Conservation (phyloP, 768 basidiomycete species). For the Tricholoma saponaceum region DNA sequence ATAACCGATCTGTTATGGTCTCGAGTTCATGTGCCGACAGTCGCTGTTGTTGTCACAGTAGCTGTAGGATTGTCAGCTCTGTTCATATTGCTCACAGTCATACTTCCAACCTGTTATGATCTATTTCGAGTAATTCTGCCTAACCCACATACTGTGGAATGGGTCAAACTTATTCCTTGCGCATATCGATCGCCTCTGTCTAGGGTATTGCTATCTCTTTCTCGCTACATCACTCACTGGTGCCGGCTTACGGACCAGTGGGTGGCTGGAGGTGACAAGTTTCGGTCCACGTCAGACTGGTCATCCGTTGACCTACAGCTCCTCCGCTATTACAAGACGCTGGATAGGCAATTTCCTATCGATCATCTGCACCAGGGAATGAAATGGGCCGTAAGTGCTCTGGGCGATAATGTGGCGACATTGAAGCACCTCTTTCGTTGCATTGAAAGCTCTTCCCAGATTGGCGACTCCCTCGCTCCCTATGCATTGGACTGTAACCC, state of each 20-base stretch:
- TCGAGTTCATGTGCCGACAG: background rate
- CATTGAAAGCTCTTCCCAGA: background rate
- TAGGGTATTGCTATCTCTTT: background rate
- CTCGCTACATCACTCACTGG: background rate
- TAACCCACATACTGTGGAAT: background rate
- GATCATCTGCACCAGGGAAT: background rate
- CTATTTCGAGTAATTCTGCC: background rate
- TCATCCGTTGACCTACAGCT: background rate
- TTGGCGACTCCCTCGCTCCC: background rate
- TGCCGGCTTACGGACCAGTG: background rate
- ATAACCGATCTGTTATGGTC: conserved; percentile 12
- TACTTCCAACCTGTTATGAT: background rate
- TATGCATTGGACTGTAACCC: background rate
- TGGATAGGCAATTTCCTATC: background rate
- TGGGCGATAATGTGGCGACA: background rate
- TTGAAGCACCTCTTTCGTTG: background rate
- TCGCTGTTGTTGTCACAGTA: conserved; percentile 6
- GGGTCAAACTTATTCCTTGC: background rate
- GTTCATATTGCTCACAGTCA: background rate
- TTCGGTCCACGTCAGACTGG: background rate
- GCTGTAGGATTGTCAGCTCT: background rate
- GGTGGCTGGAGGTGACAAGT: background rate
- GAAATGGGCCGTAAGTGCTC: background rate
- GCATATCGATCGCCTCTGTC: background rate
- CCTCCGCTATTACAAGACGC: background rate